Base-by-base conservation (phyloP, 1,284 basidiomycete genomes). In the Ustilago sp. region DNA sequence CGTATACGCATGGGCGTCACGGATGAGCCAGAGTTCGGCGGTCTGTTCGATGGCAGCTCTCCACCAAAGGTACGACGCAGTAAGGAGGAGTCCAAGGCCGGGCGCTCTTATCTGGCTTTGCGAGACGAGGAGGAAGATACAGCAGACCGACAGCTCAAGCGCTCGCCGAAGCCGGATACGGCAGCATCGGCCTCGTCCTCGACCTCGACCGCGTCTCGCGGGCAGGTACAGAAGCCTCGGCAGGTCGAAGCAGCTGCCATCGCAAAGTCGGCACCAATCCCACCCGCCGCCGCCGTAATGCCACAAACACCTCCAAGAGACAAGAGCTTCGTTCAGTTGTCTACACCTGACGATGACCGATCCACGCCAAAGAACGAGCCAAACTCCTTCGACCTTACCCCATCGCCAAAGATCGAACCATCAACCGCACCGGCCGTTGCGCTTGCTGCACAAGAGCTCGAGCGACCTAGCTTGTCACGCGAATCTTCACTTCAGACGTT, bases 401-500 rank as follows among this genome's bases (percentile, higher is more conserved):
- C 70, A 17, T 38, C 61, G 4, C 56, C 31, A 56, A 60, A 28
- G n/a, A 23, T 8, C 19, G 38, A 23, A 12, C 54, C 47, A 8
- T 17, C 43, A 8, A 15, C 23, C 28, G n/a, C n/a, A 41, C 28
- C 45, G 6, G 39, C 32, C 13, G 54, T n/a, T 8, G 17, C 35
- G n/a, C 31, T 19, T 59, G 23, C 35, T 11, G 17, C 34, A n/a
- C 15, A 23, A 9, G 39, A 62, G 2, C 11, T 19, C 8, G 15
- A 41, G 12, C 39, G 67, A 5, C 68, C 64, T 17, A 43, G 38
- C 41, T 15, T 76, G 59, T 62, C 68, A 8, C 74, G 68, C 51
- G 68, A 71, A 28, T 15, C 35, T 12, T 76, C 74, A 48, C 65
- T 76, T 47, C 36, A 68, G 52, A 76, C 74, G 2, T 45, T 76